Evolutionary conservation across 2,329 filamentous ascomycete species (phyloP).

Genomic region (Albifimbria verrucaria): DNA sequence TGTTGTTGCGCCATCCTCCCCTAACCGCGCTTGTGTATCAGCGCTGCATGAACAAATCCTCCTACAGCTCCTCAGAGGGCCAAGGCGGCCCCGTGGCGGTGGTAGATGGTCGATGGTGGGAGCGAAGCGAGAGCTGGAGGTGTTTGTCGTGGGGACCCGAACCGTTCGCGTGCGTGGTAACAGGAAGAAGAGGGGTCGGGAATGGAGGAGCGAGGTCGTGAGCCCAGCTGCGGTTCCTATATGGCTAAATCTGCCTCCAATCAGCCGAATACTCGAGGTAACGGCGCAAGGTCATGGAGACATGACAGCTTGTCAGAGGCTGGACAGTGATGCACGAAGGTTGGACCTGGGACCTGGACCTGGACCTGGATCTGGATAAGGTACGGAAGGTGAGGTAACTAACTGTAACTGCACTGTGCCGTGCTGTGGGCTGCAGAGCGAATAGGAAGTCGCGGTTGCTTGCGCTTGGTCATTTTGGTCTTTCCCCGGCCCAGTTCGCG

Average conservation of each 20-base stretch:
- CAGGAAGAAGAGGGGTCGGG: background rate
- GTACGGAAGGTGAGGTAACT: too few species aligned
- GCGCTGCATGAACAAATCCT: constrained; percentile 22
- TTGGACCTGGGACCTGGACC: too few species aligned
- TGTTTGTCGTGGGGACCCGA: background rate
- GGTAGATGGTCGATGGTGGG: background rate
- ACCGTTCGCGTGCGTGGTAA: background rate
- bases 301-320: background rate
- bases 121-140: background rate
- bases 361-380: too few species aligned
- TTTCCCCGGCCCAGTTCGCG: background rate
- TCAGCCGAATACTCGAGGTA: background rate
- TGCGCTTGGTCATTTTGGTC: background rate
- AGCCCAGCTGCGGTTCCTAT: background rate
- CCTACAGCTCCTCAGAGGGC: background rate
- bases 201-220: background rate
- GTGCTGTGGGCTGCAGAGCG: too few species aligned
- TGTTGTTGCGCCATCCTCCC: constrained; percentile 42
- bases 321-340: background rate
- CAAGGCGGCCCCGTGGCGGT: background rate
- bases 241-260: background rate
- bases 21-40: constrained; percentile 21
- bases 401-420: too few species aligned
- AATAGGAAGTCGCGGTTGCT: background rate
- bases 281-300: background rate